These are phyloP conservation scores for Aquilaria agallochum DNA, from an alignment of 441 rosid species.

Conservation along the genomic window DNA sequence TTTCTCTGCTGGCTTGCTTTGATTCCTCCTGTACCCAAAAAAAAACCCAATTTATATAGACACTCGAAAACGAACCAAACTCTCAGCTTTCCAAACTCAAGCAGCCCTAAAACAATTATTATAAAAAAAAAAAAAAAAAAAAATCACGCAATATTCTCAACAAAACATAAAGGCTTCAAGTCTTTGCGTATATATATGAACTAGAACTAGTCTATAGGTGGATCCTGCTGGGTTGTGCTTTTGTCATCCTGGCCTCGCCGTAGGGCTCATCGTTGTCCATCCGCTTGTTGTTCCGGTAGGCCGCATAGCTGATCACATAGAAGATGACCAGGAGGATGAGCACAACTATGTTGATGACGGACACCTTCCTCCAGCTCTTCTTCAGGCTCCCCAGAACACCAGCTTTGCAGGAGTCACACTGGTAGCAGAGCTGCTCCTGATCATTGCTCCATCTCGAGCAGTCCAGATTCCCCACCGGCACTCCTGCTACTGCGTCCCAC, in stretches of 20 bases:
- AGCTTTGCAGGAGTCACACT: slow-evolving; percentile 83
- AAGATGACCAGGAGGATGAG: slow-evolving; percentile 66
- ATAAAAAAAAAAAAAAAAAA: slow-evolving; percentile 11
- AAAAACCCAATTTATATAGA: slow-evolving; percentile 2
- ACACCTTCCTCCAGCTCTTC: slow-evolving; percentile 95
- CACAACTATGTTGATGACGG: slow-evolving; percentile 71
- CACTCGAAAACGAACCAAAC: slow-evolving; percentile 2
- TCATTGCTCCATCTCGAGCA: slow-evolving; percentile 72
- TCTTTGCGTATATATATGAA: too few relatives aligned
- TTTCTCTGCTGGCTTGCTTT: too few relatives aligned
- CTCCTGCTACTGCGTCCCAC: slow-evolving; percentile 41
- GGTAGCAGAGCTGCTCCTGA: slow-evolving; percentile 62
- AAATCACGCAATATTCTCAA: background rate
- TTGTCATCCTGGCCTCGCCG: slow-evolving; percentile 76
- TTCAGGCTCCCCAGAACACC: slow-evolving; percentile 85
- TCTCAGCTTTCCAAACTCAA: slow-evolving; percentile 7
- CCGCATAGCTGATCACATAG: slow-evolving; percentile 70
- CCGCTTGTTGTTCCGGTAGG: slow-evolving; percentile 70
- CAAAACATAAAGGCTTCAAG: slow-evolving; percentile 1
- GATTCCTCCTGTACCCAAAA: too few relatives aligned
- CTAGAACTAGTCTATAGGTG: slow-evolving; percentile 22
- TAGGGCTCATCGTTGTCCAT: slow-evolving; percentile 76
- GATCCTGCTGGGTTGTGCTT: slow-evolving; percentile 64
- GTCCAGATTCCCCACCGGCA: slow-evolving; percentile 31
- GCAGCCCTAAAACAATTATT: slow-evolving; percentile 2